phyloP scores from a whole-genome alignment of 1,139 yeast species.

The Suhomyces ambrosiae region DNA sequence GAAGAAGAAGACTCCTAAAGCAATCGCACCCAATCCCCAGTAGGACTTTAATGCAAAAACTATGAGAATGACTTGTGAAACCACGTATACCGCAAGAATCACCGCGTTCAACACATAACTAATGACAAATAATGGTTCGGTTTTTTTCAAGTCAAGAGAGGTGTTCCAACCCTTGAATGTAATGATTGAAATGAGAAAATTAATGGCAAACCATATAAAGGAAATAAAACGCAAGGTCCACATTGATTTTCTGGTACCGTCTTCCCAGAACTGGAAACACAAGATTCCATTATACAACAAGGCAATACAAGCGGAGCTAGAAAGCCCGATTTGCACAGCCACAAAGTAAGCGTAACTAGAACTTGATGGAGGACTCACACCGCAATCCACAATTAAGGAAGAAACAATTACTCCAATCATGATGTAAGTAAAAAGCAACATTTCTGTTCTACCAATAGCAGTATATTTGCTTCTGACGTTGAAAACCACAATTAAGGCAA shows the following conservation, averaged over 20 bases:
- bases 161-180: conserved; percentile 75
- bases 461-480: conserved; percentile 83
- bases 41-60: conserved; percentile 66
- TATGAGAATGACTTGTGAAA: conserved; percentile 73
- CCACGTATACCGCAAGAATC: conserved; percentile 60
- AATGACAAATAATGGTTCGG: conserved; percentile 68
- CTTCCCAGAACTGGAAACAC: conserved; percentile 92
- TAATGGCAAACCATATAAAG: conserved; percentile 55
- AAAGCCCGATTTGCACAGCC: conserved; percentile 73
- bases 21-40: conserved; percentile 88
- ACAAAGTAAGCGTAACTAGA: conserved; percentile 78
- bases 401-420: conserved; percentile 59
- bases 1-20: conserved; percentile 71
- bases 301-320: conserved; percentile 70
- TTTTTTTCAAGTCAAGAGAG: conserved; percentile 42
- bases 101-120: conserved; percentile 72
- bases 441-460: conserved; percentile 89
- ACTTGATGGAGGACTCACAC: conserved; percentile 88
- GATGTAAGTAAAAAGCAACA: conserved; percentile 70
- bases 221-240: conserved; percentile 54
- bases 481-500: conserved; percentile 71
- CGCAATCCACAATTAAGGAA: conserved; percentile 82
- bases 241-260: conserved; percentile 74
- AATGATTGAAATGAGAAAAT: conserved; percentile 66
- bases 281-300: conserved; percentile 73